These are phyloP conservation scores for Adenanthera pavonina DNA, from an alignment of 306 rosid species.

Conservation along the genomic window DNA sequence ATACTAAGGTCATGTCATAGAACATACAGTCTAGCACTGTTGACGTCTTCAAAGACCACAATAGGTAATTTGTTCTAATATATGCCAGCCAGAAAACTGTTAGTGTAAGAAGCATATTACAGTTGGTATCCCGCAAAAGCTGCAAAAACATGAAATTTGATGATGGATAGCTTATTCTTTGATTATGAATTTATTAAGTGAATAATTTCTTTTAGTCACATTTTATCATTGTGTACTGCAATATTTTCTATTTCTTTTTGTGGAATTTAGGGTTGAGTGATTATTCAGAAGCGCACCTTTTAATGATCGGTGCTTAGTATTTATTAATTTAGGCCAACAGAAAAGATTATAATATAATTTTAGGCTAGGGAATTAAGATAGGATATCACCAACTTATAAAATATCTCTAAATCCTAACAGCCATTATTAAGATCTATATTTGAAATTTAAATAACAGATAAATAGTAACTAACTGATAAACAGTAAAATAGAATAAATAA, in stretches of 20 bases:
- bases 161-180: constrained; percentile 26
- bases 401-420: too few species aligned
- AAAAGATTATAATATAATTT: too few species aligned
- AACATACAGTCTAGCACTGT: constrained; percentile 90
- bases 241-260: not conserved
- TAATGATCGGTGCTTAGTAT: too few species aligned
- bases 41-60: constrained; percentile 92
- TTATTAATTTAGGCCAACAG: too few species aligned
- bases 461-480: too few species aligned
- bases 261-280: too few species aligned
- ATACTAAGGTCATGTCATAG: constrained; percentile 86
- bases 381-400: too few species aligned
- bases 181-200: not conserved
- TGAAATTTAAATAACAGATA: too few species aligned
- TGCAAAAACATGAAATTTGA: constrained; percentile 9
- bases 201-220: constrained; percentile 23
- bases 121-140: constrained; percentile 17
- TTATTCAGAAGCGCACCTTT: too few species aligned
- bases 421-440: too few species aligned
- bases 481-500: too few species aligned
- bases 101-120: constrained; percentile 29
- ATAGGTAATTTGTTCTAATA: constrained; percentile 67
- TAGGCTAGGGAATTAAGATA: too few species aligned
- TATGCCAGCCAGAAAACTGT: constrained; percentile 37
- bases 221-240: not conserved